Conservation (phyloP, 1,139 yeast species). For the Taphrina communis region DNA sequence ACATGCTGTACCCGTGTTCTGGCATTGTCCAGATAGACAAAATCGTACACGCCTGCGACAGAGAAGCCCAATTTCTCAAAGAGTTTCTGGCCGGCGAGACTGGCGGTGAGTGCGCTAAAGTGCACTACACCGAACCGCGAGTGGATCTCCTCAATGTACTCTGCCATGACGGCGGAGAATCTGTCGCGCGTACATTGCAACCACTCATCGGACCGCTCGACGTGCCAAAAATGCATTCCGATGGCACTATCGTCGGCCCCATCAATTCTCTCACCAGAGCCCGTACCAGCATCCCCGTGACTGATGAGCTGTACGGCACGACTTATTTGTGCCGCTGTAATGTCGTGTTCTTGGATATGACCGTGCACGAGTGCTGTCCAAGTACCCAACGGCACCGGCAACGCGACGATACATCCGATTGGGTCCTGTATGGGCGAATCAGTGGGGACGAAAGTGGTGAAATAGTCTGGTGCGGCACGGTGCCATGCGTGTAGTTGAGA, state of each 20-base stretch:
- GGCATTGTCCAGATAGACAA: constrained; percentile 1
- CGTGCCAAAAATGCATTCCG: constrained; percentile 23
- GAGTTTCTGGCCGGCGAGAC: constrained; percentile 2
- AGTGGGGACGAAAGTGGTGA: not conserved
- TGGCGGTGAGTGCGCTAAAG: constrained; percentile 23
- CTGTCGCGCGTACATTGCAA: not conserved
- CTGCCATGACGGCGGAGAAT: constrained; percentile 4
- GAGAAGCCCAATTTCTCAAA: constrained; percentile 3
- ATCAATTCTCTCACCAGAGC: not conserved
- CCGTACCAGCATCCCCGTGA: not conserved
- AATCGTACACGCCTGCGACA: not conserved
- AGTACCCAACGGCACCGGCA: not conserved
- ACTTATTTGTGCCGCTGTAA: not conserved
- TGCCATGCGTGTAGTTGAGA: constrained; percentile 2
- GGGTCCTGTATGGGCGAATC: no score
- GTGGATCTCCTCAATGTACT: not conserved
- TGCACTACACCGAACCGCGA: not conserved
- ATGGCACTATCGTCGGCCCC: not conserved
- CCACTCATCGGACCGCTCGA: constrained; percentile 1
- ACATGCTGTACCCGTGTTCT: not conserved
- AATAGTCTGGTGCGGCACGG: constrained; percentile 10
- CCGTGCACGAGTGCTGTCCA: constrained; percentile 3
- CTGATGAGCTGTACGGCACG: not conserved
- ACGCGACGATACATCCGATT: constrained; percentile 1
- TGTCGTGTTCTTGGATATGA: not conserved